Evolutionary conservation across 352 stramenopile genomes (phyloP), one percentile per base, ranked within the genome.

Genomic region (Peronospora belbahrii): DNA sequence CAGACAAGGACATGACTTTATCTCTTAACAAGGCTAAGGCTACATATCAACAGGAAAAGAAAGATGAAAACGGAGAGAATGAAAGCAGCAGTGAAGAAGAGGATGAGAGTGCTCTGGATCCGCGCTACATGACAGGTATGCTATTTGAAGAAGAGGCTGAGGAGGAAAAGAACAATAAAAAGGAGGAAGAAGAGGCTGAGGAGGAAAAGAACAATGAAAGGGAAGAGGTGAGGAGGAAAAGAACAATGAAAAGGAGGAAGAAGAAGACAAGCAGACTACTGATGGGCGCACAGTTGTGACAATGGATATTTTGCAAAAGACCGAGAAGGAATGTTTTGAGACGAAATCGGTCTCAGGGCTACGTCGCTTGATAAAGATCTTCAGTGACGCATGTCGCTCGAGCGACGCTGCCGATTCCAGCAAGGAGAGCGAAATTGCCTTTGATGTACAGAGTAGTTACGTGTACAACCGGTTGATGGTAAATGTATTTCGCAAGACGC

Each of bases 401-500:
- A 92, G 84, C 38, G 84, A 97, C 59, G 72, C 84, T 8, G 78
- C 74, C 2, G 78, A 87, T 57, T 50, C 69, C 32, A 83, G 58
- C 52, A 80, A 79, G 38, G 62, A 67, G 4, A 78, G 67, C 27
- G 82, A 91, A 43, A 87, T 94, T 50, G 71, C 74, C 42, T 98
- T 94, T 70, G 74, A 88, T 31, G 95, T 98, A 43, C 84, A 95
- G 45, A 96, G 79, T 52, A 95, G 87, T 39, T 75, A 85, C 11
- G 88, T 97, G 23, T 98, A 97, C 83, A 96, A 98, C 75, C 72
- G 85, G 17, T 62, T 98, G 27, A 97, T 98, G 89, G 74, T 97
- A n/a, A 84, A 85, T 40, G 86, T 93, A 55, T 85, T 97, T 58
- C 85, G 71, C 22, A 81, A 85, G 48, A 91, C 82, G 39, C 85